A percentile compares a stretch with the other conserved stretches of the same genome.
These are phyloP conservation scores for Ogataea kodamae DNA, from an alignment of 805 yeast genomes.

Conservation along the genomic window DNA sequence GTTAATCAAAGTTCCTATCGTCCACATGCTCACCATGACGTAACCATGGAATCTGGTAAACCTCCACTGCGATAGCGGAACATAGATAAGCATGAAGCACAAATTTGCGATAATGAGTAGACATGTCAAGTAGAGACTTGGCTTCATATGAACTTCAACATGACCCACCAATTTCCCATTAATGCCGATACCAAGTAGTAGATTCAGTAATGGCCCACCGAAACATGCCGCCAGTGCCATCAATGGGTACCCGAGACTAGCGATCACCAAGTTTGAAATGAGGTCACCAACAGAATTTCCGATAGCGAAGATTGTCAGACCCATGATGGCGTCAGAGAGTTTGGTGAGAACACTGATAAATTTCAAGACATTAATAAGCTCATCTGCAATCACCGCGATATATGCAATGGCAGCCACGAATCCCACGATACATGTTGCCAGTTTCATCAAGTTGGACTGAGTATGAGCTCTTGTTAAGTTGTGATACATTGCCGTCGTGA, in stretches of 20 bases:
- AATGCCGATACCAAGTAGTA: constrained; percentile 75
- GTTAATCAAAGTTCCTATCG: constrained; percentile 35
- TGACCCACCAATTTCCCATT: constrained; percentile 53
- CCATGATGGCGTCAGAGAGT: constrained; percentile 75
- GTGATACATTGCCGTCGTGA: constrained; percentile 15
- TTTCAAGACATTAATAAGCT: constrained; percentile 62
- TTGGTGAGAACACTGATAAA: constrained; percentile 55
- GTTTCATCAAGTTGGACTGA: constrained; percentile 24
- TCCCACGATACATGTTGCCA: constrained; percentile 47
- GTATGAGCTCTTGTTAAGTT: constrained; percentile 17
- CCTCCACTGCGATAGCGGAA: constrained; percentile 42
- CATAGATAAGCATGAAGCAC: constrained; percentile 34
- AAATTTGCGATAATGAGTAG: constrained; percentile 38
- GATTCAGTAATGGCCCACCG: constrained; percentile 83
- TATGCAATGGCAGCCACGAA: constrained; percentile 64
- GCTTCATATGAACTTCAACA: constrained; percentile 33
- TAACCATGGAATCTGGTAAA: constrained; percentile 39
- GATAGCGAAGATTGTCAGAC: constrained; percentile 83
- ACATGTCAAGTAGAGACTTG: constrained; percentile 41
- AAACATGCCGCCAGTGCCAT: constrained; percentile 96
- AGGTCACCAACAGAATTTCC: constrained; percentile 93
- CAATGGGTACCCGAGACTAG: constrained; percentile 74
- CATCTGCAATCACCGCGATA: constrained; percentile 67
- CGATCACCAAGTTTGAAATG: constrained; percentile 76
- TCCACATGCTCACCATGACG: constrained; percentile 40